Percentiles rank a stretch among this genome's conserved stretches.
These are phyloP conservation scores for Ophiostoma perfectum DNA, from an alignment of 2,329 filamentous ascomycete species.

Conservation along the genomic window DNA sequence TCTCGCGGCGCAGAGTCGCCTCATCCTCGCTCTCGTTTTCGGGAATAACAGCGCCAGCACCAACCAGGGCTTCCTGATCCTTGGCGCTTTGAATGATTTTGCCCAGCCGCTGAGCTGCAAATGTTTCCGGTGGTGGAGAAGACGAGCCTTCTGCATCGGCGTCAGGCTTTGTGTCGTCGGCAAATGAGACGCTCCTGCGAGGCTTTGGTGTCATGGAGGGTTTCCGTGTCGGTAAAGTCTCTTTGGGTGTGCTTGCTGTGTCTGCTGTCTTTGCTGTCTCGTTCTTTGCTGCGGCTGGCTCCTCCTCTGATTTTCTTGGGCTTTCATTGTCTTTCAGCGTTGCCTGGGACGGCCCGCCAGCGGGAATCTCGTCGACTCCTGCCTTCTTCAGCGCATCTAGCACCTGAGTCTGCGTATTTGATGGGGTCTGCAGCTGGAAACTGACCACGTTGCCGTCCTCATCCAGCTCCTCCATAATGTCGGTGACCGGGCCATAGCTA, in stretches of 20 bases:
- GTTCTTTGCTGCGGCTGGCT: neutral
- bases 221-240: neutral
- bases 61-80: slow-evolving; percentile 46
- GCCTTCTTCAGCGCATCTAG: slow-evolving; percentile 69
- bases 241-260: neutral
- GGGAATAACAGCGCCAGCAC: slow-evolving; percentile 55
- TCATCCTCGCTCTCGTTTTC: slow-evolving; percentile 75
- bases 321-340: neutral
- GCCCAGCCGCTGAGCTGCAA: slow-evolving; percentile 46
- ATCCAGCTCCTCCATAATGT: slow-evolving; percentile 88
- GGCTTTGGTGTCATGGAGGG: neutral
- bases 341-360: slow-evolving; percentile 17
- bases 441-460: slow-evolving; percentile 81
- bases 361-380: slow-evolving; percentile 48
- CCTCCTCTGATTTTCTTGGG: neutral
- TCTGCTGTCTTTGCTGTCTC: neutral
- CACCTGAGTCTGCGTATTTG: slow-evolving; percentile 61
- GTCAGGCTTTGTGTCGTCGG: slow-evolving; percentile 52
- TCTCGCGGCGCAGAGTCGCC: slow-evolving; percentile 71
- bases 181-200: slow-evolving; percentile 57
- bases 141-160: slow-evolving; percentile 31
- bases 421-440: slow-evolving; percentile 60
- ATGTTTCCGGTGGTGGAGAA: slow-evolving; percentile 30
- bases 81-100: slow-evolving; percentile 53
- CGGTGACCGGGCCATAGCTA: slow-evolving; percentile 71